phyloP scores from a whole-genome alignment of 129 eudicot species.

The Centaurea solstitialis region DNA sequence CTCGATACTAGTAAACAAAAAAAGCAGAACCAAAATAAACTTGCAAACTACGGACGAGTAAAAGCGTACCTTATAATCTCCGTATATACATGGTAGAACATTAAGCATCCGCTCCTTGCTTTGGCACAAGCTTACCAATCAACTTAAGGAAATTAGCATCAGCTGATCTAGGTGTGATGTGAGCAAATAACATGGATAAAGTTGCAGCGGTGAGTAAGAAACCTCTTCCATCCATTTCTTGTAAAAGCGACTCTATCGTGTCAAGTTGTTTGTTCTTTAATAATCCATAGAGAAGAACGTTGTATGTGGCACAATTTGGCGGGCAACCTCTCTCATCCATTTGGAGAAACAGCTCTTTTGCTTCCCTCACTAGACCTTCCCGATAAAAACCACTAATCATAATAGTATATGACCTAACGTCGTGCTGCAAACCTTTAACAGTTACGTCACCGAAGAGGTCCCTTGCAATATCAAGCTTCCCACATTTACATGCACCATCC shows the following conservation, averaged over 20 bases:
- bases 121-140: not conserved
- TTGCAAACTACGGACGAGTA: not conserved
- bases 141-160: not conserved
- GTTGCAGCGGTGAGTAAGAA: not conserved
- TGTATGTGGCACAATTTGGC: not conserved
- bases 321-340: not conserved
- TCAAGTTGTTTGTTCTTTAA: not conserved
- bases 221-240: not conserved
- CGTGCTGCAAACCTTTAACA: not conserved
- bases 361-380: not conserved
- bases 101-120: too few species aligned
- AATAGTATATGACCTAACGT: not conserved
- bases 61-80: not conserved
- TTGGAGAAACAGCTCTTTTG: not conserved
- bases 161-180: not conserved
- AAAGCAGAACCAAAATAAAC: too few species aligned
- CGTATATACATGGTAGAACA: not conserved
- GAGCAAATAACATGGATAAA: not conserved
- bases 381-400: not conserved
- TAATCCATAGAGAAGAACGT: not conserved
- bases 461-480: not conserved
- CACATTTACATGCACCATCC: not conserved
- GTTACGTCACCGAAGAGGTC: not conserved
- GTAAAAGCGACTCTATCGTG: not conserved
- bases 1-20: too few species aligned